These are phyloP conservation scores for Ampelomyces quisqualis DNA, from an alignment of 2,329 filamentous ascomycete genomes.

Conservation along the genomic window DNA sequence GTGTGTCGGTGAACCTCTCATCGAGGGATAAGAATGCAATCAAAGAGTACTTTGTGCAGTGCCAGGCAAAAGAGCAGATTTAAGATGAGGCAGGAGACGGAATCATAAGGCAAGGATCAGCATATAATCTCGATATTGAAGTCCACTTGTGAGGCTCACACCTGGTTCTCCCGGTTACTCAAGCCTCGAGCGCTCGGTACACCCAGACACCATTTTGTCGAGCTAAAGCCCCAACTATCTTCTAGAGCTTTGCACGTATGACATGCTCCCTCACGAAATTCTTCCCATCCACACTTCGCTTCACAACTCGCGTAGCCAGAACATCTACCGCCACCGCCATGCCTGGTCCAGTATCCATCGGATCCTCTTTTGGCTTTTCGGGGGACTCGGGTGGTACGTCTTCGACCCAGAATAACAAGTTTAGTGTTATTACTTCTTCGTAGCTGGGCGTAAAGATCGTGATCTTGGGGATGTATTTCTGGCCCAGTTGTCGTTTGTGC, in stretches of 20 bases:
- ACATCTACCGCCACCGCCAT: background rate
- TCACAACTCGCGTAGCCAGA: background rate
- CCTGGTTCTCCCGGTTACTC: too few species aligned
- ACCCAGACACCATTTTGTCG: too few species aligned
- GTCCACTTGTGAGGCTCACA: too few species aligned
- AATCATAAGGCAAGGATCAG: too few species aligned
- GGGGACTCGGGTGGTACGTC: slow-evolving; percentile 1
- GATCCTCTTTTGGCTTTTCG: background rate
- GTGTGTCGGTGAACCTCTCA: too few species aligned
- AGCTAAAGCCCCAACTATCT: too few species aligned
- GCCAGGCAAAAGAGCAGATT: too few species aligned
- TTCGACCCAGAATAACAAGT: slow-evolving; percentile 15
- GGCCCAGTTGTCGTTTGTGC: slow-evolving; percentile 11
- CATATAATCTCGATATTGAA: too few species aligned
- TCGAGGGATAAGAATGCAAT: too few species aligned
- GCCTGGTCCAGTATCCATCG: background rate
- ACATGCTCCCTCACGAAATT: background rate
- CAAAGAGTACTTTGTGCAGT: too few species aligned
- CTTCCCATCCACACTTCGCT: background rate
- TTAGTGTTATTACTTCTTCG: background rate
- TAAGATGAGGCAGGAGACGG: too few species aligned
- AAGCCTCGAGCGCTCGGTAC: too few species aligned
- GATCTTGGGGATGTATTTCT: slow-evolving; percentile 12
- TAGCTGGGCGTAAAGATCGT: slow-evolving; percentile 13
- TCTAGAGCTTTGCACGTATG: background rate